Percentiles rank a stretch among this genome's conserved stretches.
phyloP scores from a whole-genome alignment of 2,329 filamentous ascomycete species.

The Aureobasidium leucospermi region DNA sequence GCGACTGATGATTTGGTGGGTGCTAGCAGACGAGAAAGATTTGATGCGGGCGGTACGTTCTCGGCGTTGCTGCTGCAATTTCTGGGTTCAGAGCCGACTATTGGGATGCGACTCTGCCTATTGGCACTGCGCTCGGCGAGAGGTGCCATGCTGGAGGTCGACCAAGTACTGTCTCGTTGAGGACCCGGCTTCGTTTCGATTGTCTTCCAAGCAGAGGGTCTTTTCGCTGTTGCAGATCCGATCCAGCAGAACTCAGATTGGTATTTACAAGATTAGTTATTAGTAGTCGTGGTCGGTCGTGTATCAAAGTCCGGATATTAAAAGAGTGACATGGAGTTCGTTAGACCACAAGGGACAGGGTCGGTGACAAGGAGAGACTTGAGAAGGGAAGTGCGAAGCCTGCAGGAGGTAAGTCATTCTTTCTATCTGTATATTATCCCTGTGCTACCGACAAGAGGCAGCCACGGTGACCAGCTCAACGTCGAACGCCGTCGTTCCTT shows the following conservation, averaged over 20 bases:
- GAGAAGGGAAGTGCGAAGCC: background rate
- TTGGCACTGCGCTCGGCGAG: conserved; percentile 21
- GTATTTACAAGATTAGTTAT: background rate
- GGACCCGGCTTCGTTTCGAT: background rate
- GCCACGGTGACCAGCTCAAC: background rate
- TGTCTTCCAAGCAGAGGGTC: too few species aligned
- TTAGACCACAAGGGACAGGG: background rate
- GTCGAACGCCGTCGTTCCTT: conserved; percentile 4
- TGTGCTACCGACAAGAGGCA: background rate
- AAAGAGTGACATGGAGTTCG: conserved; percentile 5
- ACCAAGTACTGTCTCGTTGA: background rate
- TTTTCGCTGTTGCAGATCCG: background rate
- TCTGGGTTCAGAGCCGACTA: conserved; percentile 1
- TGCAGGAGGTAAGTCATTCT: background rate
- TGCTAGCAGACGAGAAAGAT: conserved; percentile 19
- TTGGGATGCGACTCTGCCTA: conserved; percentile 13
- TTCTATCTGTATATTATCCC: background rate
- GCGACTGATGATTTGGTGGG: conserved; percentile 24
- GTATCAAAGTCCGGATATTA: background rate
- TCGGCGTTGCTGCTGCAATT: conserved; percentile 15
- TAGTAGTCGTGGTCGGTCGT: background rate
- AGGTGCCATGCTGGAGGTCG: conserved; percentile 13
- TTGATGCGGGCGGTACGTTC: conserved; percentile 15
- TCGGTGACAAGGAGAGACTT: background rate
- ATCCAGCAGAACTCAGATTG: background rate